These are phyloP conservation scores for Eimeria acervulina DNA, from an alignment of 169 alveolate genomes.

Conservation along the genomic window DNA sequence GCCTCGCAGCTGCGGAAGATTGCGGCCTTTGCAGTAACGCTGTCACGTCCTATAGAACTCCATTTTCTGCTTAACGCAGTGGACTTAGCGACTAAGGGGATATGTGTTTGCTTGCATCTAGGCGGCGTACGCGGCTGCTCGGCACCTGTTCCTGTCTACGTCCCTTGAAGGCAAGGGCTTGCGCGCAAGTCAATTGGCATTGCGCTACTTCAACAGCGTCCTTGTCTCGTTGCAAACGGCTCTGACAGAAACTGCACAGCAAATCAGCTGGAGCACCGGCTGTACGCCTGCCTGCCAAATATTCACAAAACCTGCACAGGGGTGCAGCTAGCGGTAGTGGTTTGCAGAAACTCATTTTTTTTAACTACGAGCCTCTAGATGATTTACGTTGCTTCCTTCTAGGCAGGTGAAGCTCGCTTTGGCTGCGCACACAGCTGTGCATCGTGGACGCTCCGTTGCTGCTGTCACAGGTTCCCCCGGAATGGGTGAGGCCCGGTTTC, in stretches of 20 bases:
- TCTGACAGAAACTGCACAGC: constrained; percentile 22
- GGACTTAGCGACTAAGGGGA: not conserved
- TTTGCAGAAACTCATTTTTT: not conserved
- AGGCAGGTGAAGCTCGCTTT: not conserved
- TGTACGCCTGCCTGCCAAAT: not conserved
- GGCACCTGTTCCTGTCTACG: not conserved
- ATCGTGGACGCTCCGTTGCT: not conserved
- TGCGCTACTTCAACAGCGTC: constrained; percentile 51
- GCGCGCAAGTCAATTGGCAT: constrained; percentile 20
- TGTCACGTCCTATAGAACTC: not conserved
- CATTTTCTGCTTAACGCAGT: not conserved
- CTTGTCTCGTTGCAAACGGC: constrained; percentile 48
- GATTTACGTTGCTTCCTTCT: no score
- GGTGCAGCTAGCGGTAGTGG: not conserved
- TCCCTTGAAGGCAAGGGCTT: not conserved
- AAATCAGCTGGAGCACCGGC: constrained; percentile 12
- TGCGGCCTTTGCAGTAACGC: not conserved
- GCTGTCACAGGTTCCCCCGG: constrained; percentile 58
- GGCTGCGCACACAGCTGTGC: not conserved
- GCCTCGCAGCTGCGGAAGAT: not conserved
- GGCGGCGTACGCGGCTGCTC: constrained; percentile 56
- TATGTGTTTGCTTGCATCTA: constrained; percentile 16
- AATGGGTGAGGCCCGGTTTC: constrained; percentile 14
- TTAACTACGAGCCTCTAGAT: not conserved
- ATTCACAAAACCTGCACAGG: not conserved